A percentile compares a stretch with the other conserved stretches of the same genome.
These are phyloP conservation scores for Phallus indusiatus DNA, from an alignment of 768 basidiomycete species.

Conservation along the genomic window DNA sequence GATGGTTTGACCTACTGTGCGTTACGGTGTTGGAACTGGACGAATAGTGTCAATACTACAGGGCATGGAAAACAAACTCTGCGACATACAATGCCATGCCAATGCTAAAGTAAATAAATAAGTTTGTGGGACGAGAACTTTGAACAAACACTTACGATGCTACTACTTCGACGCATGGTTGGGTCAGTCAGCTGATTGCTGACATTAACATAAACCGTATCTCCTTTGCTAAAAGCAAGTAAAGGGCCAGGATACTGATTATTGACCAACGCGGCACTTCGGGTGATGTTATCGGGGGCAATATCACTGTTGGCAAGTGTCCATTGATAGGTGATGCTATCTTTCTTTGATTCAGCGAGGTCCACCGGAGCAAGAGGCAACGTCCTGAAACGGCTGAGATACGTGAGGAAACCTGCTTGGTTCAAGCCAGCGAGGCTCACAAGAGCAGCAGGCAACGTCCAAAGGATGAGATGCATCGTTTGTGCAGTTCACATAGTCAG, in stretches of 20 bases:
- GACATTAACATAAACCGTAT: slow-evolving; percentile 33
- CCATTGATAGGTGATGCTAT: not conserved
- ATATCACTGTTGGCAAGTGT: slow-evolving; percentile 16
- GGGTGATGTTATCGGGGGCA: slow-evolving; percentile 39
- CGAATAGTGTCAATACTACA: not conserved
- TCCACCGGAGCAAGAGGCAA: too few relatives aligned
- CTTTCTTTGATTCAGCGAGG: too few relatives aligned
- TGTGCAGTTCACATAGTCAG: too few relatives aligned
- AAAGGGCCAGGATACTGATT: slow-evolving; percentile 41
- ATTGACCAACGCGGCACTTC: slow-evolving; percentile 36
- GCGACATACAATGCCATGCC: slow-evolving; percentile 4
- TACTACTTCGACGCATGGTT: slow-evolving; percentile 40
- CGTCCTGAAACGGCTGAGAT: too few relatives aligned
- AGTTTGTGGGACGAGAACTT: not conserved
- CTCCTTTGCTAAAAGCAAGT: slow-evolving; percentile 32
- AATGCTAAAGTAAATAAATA: not conserved
- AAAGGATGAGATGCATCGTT: too few relatives aligned
- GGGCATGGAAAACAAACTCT: not conserved
- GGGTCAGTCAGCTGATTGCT: slow-evolving; percentile 34
- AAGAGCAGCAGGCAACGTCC: too few relatives aligned
- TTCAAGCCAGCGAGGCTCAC: too few relatives aligned
- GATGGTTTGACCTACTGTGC: not conserved
- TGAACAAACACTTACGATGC: slow-evolving; percentile 30
- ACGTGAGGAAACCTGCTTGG: too few relatives aligned
- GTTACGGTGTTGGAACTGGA: slow-evolving; percentile 5